Base-by-base conservation (phyloP, 345 rosid genomes). In the Populus nigra region DNA sequence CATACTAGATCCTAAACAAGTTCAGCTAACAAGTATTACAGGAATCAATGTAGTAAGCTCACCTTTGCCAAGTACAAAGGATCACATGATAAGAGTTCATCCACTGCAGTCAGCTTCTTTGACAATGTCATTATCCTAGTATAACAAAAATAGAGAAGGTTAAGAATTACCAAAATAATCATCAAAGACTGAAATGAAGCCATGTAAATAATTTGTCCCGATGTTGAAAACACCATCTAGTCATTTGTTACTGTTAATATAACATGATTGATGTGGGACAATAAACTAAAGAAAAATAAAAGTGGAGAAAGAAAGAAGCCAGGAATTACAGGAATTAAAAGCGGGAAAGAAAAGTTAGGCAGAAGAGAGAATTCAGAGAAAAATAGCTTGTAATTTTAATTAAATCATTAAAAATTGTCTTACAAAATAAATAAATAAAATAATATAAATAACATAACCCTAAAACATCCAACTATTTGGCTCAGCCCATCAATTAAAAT, bases 11-110 rank as follows among this genome's bases (percentile, higher is more conserved):
- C 53, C 73, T 11, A 45, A 77, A 73, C 69, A 66, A 50, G 25
- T 29, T 43, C 67, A 12, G 50, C 17, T 16, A 53, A 43, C 31
- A 15, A 70, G 38, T 35, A 20, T 71, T 66, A 68, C 22, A 59
- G 31, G 31, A 73, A 67, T 18, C 78, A 73, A 73, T 74, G 39
- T 67, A 23, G 66, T 33, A 43, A 36, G 69, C 77, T 87, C 73
- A 91, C 99, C 91, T 91, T 96, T 73, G 85, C 88, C 22, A 96
- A 82, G 92, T 94, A 94, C 57, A 86, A 80, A 47, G 94, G 90
- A 84, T 96, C 97, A 78, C 87, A 90, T 66, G 97, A 88, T 79
- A 92, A 86, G 49, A 76, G 86, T 78, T 94, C 98, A 84, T 92
- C 97, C 92, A 90, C 89, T 68, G 84, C 78, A 47, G 89, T 84